phyloP scores from a whole-genome alignment of 2,329 filamentous ascomycete genomes.

The Sporothrix curviconia region DNA sequence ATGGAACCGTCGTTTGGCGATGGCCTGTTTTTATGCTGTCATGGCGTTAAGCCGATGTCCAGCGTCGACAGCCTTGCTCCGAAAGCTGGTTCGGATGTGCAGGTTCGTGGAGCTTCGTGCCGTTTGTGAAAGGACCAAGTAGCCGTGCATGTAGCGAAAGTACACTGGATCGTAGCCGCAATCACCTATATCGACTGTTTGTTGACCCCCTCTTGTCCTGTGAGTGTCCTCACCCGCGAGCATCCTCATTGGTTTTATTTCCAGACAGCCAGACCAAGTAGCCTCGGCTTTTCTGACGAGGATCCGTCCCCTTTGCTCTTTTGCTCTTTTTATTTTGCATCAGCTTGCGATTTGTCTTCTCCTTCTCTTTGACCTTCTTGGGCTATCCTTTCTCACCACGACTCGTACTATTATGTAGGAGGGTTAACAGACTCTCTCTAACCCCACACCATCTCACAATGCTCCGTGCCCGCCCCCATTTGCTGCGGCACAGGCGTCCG shows the following conservation, averaged over 20 bases:
- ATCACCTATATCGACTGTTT: neutral
- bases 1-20: neutral
- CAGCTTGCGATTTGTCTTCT: neutral
- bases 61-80: neutral
- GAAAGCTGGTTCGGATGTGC: neutral
- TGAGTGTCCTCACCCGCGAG: neutral
- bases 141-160: slow-evolving; percentile 5
- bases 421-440: neutral
- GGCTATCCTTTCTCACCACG: no score
- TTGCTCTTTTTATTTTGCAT: neutral
- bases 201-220: neutral
- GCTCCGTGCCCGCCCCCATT: slow-evolving; percentile 4
- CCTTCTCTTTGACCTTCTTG: neutral
- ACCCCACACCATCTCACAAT: neutral
- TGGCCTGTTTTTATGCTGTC: neutral
- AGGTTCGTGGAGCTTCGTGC: no score
- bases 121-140: neutral
- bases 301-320: no score
- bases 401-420: slow-evolving; percentile 1
- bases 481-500: neutral
- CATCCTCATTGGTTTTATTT: neutral
- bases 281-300: neutral
- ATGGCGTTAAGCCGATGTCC: no score
- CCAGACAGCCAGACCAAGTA: neutral
- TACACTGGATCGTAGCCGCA: no score